A percentile compares a stretch with the other conserved stretches of the same genome.
Conservation (phyloP, 139 green algal genomes). For the Chlorokybus atmophyticus region DNA sequence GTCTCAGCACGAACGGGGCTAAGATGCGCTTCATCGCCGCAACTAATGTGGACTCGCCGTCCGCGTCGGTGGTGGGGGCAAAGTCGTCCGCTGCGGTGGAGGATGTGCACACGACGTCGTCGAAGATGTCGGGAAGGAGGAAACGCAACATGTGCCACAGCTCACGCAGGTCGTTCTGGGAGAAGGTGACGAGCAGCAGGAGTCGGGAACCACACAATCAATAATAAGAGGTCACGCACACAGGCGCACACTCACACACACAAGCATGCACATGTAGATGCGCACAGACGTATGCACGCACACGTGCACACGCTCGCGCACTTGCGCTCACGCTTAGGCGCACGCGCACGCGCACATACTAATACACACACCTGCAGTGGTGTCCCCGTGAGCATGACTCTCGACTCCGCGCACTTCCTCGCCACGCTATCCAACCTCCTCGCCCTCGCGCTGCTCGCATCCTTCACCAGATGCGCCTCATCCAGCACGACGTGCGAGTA, state of each 20-base stretch:
- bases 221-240: too few relatives aligned
- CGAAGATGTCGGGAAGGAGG: conserved; percentile 60
- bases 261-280: too few relatives aligned
- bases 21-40: conserved; percentile 68
- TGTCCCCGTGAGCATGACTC: conserved; percentile 72
- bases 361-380: conserved; percentile 74
- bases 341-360: neutral
- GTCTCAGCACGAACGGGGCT: conserved; percentile 74
- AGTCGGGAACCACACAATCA: too few relatives aligned
- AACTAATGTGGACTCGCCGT: too few relatives aligned
- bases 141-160: conserved; percentile 78
- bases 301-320: too few relatives aligned
- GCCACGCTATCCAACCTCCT: conserved; percentile 13
- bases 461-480: conserved; percentile 81
- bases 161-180: too few relatives aligned
- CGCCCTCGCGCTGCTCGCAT: conserved; percentile 30
- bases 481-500: conserved; percentile 29
- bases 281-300: too few relatives aligned
- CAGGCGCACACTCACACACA: too few relatives aligned
- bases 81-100: too few relatives aligned
- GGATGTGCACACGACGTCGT: neutral
- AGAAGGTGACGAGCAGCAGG: too few relatives aligned
- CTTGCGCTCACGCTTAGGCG: too few relatives aligned
- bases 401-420: conserved; percentile 12
- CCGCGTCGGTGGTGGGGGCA: too few relatives aligned